Percentiles rank a stretch among this genome's conserved stretches.
phyloP scores from a whole-genome alignment of 257 asterid genomes.

The Solanum etuberosum region DNA sequence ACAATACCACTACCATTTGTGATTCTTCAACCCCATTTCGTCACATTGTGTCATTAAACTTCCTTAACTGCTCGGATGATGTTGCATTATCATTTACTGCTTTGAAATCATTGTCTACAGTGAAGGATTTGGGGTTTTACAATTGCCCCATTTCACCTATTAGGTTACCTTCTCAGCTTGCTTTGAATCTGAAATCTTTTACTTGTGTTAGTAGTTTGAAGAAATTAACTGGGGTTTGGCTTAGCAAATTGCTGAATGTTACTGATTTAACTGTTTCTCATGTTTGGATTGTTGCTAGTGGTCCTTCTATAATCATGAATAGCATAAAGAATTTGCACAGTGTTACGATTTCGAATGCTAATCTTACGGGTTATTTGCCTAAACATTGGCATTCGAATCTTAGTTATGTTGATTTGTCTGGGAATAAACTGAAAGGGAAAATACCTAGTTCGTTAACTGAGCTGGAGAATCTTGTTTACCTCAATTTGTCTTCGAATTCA shows the following conservation, averaged over 20 bases:
- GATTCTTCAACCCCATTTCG: constrained; percentile 66
- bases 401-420: constrained; percentile 58
- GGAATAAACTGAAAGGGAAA: constrained; percentile 48
- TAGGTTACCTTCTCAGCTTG: constrained; percentile 55
- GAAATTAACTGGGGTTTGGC: constrained; percentile 71
- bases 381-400: constrained; percentile 60
- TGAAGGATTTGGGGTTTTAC: constrained; percentile 8
- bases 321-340: constrained; percentile 30
- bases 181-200: constrained; percentile 45
- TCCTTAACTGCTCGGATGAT: constrained; percentile 76
- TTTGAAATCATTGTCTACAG: constrained; percentile 59
- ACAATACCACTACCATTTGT: constrained; percentile 39
- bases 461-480: constrained; percentile 38
- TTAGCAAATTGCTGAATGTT: constrained; percentile 38
- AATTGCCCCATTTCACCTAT: constrained; percentile 69
- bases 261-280: constrained; percentile 54
- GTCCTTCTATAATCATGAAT: constrained; percentile 48
- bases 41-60: constrained; percentile 65
- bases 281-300: constrained; percentile 47
- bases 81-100: constrained; percentile 57
- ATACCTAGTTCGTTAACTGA: constrained; percentile 54
- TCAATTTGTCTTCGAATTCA: constrained; percentile 63
- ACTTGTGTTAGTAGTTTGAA: constrained; percentile 59
- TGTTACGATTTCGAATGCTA: constrained; percentile 46
- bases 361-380: constrained; percentile 63